These are phyloP conservation scores for Dactylorhiza incarnata DNA, from an alignment of 106 monocot species.

Conservation along the genomic window DNA sequence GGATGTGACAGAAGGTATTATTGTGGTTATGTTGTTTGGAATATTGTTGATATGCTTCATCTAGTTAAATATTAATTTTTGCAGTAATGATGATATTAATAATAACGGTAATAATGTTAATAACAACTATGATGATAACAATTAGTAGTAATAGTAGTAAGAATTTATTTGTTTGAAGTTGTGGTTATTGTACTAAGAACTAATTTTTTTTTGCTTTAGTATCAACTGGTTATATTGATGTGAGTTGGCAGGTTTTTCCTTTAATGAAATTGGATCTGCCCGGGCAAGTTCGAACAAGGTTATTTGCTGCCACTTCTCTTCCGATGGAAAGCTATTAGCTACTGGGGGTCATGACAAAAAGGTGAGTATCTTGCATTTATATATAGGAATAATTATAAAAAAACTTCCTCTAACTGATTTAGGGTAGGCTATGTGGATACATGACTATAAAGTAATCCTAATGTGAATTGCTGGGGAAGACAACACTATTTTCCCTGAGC, in stretches of 20 bases:
- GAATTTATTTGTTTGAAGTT: neutral
- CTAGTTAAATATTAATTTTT: neutral
- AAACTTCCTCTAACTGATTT: too few relatives aligned
- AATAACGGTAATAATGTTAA: neutral
- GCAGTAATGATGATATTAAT: neutral
- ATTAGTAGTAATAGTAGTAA: neutral
- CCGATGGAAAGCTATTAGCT: constrained; percentile 97
- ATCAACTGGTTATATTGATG: neutral
- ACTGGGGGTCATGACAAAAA: constrained; percentile 97
- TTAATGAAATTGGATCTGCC: constrained; percentile 42
- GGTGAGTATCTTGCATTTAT: constrained; percentile 22
- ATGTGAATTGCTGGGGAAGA: too few relatives aligned
- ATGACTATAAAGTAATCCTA: too few relatives aligned
- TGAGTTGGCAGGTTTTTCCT: constrained; percentile 43
- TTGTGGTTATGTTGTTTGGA: neutral
- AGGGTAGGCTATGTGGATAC: too few relatives aligned
- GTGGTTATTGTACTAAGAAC: neutral
- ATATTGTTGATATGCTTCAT: neutral
- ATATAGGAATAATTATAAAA: too few relatives aligned
- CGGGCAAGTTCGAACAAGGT: constrained; percentile 90
- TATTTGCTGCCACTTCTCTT: constrained; percentile 89
- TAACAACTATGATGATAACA: neutral
- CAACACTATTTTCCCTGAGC: too few relatives aligned
- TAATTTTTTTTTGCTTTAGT: neutral
- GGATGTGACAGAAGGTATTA: constrained; percentile 49